Base-by-base conservation (phyloP, 116 monocot species). In the Zostera marina region DNA sequence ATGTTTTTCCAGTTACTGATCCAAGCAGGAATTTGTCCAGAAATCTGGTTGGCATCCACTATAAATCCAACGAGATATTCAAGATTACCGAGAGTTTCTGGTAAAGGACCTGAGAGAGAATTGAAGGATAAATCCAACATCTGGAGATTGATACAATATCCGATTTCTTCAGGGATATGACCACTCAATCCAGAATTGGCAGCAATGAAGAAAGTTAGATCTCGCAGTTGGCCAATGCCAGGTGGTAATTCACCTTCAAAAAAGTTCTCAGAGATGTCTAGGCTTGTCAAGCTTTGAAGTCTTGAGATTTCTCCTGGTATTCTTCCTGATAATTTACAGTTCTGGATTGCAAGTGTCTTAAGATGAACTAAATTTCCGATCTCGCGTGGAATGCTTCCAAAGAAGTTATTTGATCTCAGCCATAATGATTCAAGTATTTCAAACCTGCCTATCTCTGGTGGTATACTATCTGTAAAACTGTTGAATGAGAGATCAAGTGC, bases 401-500 rank as follows among this genome's bases (percentile, higher is more conserved):
- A 69, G 53, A 93, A 75, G 24, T 55, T 70, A 69, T 88, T 93
- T 11, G 74, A 64, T 58, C 81, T 81, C 43, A 88, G 62, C 79
- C 78, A 81, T 52, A 93, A 63, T 8, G 72, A 70, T 39, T 77
- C 70, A 9, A 88, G 53, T 39, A 53, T 74, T 32, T 17, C 53
- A 63, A 84, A 52, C 11, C 74, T 77, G 44, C 84, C 81, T 21
- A 93, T 73, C 19, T 72, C 75, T 43, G 60, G 63, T 3, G 88
- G 76, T 32, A 93, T 46, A 59, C 45, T n/a, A 10, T 88, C 93
- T 15, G 71, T 67, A 47, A 93, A 68, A 60, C 74, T 77, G 66
- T 93, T 93, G 58, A 53, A 79, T 11, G 93, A 93, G 26, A 93
- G 66, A 59, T 93, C 93, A 32, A 93, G 46, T 11, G 88, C 74